Evolutionary conservation across 2,329 filamentous ascomycete genomes (phyloP).

Genomic region (Trichoderma brevicompactum): DNA sequence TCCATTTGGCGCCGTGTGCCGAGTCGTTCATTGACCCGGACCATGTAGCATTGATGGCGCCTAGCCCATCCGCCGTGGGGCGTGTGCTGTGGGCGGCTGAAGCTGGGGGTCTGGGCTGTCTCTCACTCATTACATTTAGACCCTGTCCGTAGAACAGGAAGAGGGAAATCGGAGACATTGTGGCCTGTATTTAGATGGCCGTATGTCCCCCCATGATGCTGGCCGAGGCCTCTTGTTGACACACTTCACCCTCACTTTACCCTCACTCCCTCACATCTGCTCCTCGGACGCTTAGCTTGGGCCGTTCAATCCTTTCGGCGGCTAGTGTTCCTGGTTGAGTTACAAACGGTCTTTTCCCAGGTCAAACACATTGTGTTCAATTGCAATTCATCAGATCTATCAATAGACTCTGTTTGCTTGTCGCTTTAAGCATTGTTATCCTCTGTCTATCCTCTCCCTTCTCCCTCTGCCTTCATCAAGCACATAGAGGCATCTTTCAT

Average conservation of each 20-base stretch:
- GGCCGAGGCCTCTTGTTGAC: neutral
- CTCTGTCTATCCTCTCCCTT: neutral
- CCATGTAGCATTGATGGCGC: neutral
- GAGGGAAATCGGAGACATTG: constrained; percentile 1
- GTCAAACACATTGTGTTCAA: constrained; percentile 31
- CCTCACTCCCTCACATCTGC: constrained; percentile 16
- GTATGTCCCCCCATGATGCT: constrained; percentile 1
- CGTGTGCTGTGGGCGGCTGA: neutral
- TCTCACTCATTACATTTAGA: neutral
- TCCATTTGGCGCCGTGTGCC: neutral
- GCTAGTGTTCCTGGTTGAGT: constrained; percentile 35
- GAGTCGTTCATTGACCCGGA: neutral
- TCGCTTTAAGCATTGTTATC: neutral
- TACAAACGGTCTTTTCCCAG: constrained; percentile 25
- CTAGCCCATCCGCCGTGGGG: too few relatives aligned
- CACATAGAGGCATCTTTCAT: neutral
- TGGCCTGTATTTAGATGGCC: constrained; percentile 28
- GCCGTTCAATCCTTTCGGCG: constrained; percentile 44
- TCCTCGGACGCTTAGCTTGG: constrained; percentile 21
- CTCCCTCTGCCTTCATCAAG: neutral
- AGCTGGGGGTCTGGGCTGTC: neutral
- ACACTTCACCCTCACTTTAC: constrained; percentile 9
- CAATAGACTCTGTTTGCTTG: constrained; percentile 4
- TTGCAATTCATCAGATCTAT: constrained; percentile 27
- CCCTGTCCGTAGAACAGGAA: constrained; percentile 4